Conservation (phyloP, 116 monocot genomes). For the Thalassia testudinum region DNA sequence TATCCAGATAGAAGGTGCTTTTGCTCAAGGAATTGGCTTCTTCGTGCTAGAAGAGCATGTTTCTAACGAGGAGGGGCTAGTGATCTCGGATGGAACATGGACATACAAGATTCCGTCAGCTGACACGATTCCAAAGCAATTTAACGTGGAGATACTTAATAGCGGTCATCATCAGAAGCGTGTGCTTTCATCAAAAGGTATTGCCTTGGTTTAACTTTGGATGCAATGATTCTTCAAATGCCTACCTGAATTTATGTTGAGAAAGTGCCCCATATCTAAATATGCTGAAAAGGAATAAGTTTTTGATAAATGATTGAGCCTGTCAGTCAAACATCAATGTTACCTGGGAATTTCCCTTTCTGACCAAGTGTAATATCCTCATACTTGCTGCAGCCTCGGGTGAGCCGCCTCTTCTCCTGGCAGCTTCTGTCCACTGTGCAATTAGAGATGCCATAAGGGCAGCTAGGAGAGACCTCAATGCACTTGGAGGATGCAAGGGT, state of each 20-base stretch:
- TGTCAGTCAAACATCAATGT: no score
- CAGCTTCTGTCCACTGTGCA: slow-evolving; percentile 61
- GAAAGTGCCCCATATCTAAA: no score
- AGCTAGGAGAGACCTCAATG: slow-evolving; percentile 22
- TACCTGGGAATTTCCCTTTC: no score
- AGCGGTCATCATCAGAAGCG: slow-evolving; percentile 63
- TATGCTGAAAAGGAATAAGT: no score
- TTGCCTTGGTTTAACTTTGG: no score
- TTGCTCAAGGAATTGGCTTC: slow-evolving; percentile 87
- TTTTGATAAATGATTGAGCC: no score
- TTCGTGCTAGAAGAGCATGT: slow-evolving; percentile 70
- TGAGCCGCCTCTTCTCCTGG: slow-evolving; percentile 59
- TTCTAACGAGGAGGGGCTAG: slow-evolving; percentile 60
- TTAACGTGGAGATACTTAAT: slow-evolving; percentile 72
- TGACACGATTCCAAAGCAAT: slow-evolving; percentile 73
- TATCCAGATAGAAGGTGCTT: slow-evolving; percentile 84
- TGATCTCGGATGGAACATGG: slow-evolving; percentile 71
- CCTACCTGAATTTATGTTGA: no score
- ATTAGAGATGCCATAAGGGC: slow-evolving; percentile 50
- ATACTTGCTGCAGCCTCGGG: slow-evolving; percentile 81
- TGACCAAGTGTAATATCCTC: no score
- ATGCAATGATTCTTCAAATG: no score
- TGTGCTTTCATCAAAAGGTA: slow-evolving; percentile 94
- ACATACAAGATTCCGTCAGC: slow-evolving; percentile 77
- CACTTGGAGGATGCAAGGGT: slow-evolving; percentile 7